Evolutionary conservation across 306 rosid genomes (phyloP), one percentile per base, ranked within the genome.

Genomic region (Cucurbita argyrosperma): DNA sequence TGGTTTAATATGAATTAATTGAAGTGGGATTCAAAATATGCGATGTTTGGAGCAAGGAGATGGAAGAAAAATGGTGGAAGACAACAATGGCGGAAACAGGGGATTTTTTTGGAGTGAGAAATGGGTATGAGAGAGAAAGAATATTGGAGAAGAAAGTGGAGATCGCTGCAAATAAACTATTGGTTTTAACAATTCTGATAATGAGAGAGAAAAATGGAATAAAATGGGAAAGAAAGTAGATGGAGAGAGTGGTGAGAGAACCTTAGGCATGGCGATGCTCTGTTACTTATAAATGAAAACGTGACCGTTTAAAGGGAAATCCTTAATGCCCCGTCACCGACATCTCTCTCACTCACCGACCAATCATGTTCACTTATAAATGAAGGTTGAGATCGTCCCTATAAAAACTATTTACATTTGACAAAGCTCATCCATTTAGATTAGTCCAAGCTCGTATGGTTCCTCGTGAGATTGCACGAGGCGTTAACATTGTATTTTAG

Each of bases 101-200:
- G 76, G 37, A 1, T 5, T 12, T 26, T 64, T 56, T 64, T 65
- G 50, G 56, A 38, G 55, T 23, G 46, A 59, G 11, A 68, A 49
- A 74, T 42, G 58, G 75, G 40, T 54, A 74, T 47, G 77, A 79
- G n/a, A 14, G 58, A 74, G 21, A 63, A 74, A 50, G 76, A 23
- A 12, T 14, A 54, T 37, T 23, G 77, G 23, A 71, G 62, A 63
- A 49, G 77, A 6, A 3, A n/a, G 23, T 53, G 23, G 46, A 71
- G 51, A 72, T 64, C 40, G 38, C 53, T 74, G 71, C 53, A 67
- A 58, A 65, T 12, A 74, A 43, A n/a, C 9, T n/a, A 3, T 56
- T 56, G 8, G 10, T 4, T 12, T 47, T 10, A 3, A 47, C 7
- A 39, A 39, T 5, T 39, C 8, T 49, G 53, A 10, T 11, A 50